Conservation (phyloP, 371 early-diverging fungal species). For the Haplosporangium sp. region DNA sequence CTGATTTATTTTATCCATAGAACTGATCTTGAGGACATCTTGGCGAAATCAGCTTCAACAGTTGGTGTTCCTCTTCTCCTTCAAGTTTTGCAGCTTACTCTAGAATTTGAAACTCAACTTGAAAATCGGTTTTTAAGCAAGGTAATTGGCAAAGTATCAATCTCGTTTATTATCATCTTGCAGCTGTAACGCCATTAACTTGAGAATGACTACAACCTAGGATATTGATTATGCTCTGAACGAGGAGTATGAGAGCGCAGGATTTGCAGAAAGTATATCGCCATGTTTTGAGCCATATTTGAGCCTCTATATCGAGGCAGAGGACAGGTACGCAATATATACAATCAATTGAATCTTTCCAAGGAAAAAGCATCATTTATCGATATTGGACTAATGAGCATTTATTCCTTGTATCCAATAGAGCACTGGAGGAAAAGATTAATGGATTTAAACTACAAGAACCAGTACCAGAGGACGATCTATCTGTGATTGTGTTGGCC, state of each 20-base stretch:
- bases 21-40: conserved; percentile 63
- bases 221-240: conserved; percentile 48
- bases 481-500: conserved; percentile 74
- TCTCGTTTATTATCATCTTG: not conserved
- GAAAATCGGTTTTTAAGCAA: conserved; percentile 73
- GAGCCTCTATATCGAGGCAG: conserved; percentile 83
- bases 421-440: conserved; percentile 55
- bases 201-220: conserved; percentile 11
- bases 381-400: conserved; percentile 27
- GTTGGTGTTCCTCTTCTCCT: conserved; percentile 80
- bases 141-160: conserved; percentile 27
- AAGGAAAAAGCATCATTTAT: too few relatives aligned
- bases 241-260: conserved; percentile 40
- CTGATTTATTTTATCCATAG: conserved; percentile 29
- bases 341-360: not conserved
- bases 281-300: conserved; percentile 89
- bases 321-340: conserved; percentile 72
- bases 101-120: conserved; percentile 91
- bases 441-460: conserved; percentile 56
- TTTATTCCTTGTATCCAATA: not conserved
- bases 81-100: conserved; percentile 81
- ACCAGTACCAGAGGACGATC: conserved; percentile 68
- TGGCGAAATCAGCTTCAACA: conserved; percentile 59
- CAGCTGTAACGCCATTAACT: not conserved
- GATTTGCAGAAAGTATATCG: conserved; percentile 85